Evolutionary conservation across 2,329 filamentous ascomycete species (phyloP), one percentile per base, ranked within the genome.

Genomic region (Colletotrichum sp.): DNA sequence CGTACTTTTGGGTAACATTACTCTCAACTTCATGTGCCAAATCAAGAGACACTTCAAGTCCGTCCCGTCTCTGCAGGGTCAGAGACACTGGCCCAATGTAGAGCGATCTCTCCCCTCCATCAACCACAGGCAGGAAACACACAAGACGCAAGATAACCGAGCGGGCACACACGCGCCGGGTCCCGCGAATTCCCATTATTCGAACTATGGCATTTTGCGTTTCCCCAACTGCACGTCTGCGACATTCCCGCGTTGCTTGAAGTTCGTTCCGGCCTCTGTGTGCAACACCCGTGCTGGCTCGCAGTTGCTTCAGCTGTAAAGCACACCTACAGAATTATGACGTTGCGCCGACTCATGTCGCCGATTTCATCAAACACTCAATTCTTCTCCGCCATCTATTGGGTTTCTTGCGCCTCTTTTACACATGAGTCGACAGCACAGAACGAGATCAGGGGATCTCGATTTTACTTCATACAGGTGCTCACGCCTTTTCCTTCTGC

Each of bases 141-240:
- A 52, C 49, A 59, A 71, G 57, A 52, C 44, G 44, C 63, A 30
- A 73, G 70, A 72, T 76, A 59, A 21, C 70, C 70, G 49, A 73
- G 57, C 30, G 44, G n/a, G 44, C 44, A 52, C 44, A 52, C 59
- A 73, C 59, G 34, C 44, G 24, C 59, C 34, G 9, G 32, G n/a
- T 68, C 64, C 59, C 34, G 55, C 70, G 36, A 72, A 73, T 76
- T 26, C 69, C 73, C 73, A 76, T 76, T 16, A 10, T 59, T 34
- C 21, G 21, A 39, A 68, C n/a, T 26, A 76, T 76, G 70, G 73
- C 21, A 73, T 76, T 72, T 49, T 67, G 26, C 55, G 36, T 55
- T 67, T 28, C 24, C 52, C 62, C 30, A 66, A 21, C 44, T 28
- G 28, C 28, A n/a, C 18, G 18, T 60, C 65, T 60, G 67, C 67